Evolutionary conservation across 1,284 basidiomycete species (phyloP).

Genomic region (Erythrobasidium hasegawianum): DNA sequence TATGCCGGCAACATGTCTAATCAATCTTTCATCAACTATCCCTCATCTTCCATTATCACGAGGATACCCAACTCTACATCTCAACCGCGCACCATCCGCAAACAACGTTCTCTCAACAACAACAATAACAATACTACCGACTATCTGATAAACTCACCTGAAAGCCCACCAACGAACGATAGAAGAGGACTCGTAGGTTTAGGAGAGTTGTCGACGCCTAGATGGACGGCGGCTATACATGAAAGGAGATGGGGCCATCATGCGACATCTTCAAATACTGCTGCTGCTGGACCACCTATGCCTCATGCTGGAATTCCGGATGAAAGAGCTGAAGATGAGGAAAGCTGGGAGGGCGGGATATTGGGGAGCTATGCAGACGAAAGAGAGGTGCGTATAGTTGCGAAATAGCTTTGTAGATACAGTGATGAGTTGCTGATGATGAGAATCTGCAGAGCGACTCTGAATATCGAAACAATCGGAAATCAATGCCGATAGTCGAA

Average conservation of each 20-base stretch:
- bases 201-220: conserved; percentile 93
- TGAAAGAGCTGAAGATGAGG: conserved; percentile 2
- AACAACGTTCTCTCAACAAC: conserved; percentile 22
- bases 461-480: conserved; percentile 16
- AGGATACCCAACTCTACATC: no score
- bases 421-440: not conserved
- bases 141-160: conserved; percentile 14
- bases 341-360: conserved; percentile 27
- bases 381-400: conserved; percentile 10
- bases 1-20: no score
- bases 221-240: conserved; percentile 63
- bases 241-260: conserved; percentile 41
- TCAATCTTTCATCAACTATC: no score
- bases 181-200: conserved; percentile 84
- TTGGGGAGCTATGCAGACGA: conserved; percentile 23
- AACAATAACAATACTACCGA: not conserved
- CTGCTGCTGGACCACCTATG: conserved; percentile 5
- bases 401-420: no score
- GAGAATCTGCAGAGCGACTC: conserved; percentile 10
- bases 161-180: conserved; percentile 59
- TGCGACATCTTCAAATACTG: no score
- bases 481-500: conserved; percentile 30
- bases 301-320: not conserved
- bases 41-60: no score
- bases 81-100: not conserved